Conservation (phyloP, 208 protist genomes). For the Wallacemonas rigidus region DNA sequence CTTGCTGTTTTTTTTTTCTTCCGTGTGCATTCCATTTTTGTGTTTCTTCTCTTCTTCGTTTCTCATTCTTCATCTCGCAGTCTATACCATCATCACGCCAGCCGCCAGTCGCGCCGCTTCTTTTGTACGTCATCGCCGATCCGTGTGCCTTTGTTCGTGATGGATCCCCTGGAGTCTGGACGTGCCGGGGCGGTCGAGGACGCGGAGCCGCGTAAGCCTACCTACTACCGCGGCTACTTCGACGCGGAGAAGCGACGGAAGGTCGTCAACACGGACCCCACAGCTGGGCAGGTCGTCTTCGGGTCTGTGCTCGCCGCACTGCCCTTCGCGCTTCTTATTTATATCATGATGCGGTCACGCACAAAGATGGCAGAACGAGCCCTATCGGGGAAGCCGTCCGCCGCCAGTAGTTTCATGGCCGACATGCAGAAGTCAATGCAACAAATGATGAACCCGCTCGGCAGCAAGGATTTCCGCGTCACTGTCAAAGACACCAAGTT, state of each 20-base stretch:
- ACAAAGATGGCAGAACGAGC: slow-evolving; percentile 24
- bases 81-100: background rate
- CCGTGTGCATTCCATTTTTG: background rate
- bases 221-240: slow-evolving; percentile 84
- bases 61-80: background rate
- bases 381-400: slow-evolving; percentile 23
- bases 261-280: slow-evolving; percentile 69
- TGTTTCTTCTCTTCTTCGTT: background rate
- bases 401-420: slow-evolving; percentile 38
- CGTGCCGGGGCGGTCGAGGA: slow-evolving; percentile 1
- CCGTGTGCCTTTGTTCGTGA: background rate
- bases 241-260: slow-evolving; percentile 81
- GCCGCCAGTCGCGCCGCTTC: too few relatives aligned
- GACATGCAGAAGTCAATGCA: slow-evolving; percentile 64
- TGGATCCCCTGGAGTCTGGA: slow-evolving; percentile 23
- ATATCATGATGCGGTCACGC: slow-evolving; percentile 54
- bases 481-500: slow-evolving; percentile 80
- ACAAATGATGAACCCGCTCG: slow-evolving; percentile 74
- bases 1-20: slow-evolving; percentile 9
- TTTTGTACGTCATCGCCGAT: too few relatives aligned
- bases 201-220: slow-evolving; percentile 25
- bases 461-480: slow-evolving; percentile 71
- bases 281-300: slow-evolving; percentile 50
- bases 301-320: slow-evolving; percentile 55
- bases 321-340: slow-evolving; percentile 66